Percentiles rank a stretch among this genome's conserved stretches.
phyloP scores from a whole-genome alignment of 2,329 filamentous ascomycete genomes.

The Graphiopsis chlorocephala region DNA sequence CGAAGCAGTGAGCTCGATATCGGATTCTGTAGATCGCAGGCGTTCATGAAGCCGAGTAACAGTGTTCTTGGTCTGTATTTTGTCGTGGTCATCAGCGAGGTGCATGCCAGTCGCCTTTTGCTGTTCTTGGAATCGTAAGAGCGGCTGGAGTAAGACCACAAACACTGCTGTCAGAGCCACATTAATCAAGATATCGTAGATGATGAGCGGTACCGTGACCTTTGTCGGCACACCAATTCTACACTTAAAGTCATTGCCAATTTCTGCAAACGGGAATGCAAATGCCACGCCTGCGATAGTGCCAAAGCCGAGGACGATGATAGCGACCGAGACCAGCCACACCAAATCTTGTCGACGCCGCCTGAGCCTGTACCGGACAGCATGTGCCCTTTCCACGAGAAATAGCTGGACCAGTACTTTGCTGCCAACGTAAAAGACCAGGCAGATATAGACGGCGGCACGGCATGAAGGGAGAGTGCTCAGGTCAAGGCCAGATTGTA shows the following conservation, averaged over 20 bases:
- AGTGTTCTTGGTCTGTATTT: not conserved
- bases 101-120: not conserved
- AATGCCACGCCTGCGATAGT: conserved; percentile 24
- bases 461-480: conserved; percentile 30
- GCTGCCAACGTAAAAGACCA: conserved; percentile 37
- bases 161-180: conserved; percentile 40
- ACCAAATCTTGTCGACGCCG: conserved; percentile 34
- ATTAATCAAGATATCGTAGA: conserved; percentile 41
- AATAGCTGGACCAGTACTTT: conserved; percentile 41
- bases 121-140: conserved; percentile 27
- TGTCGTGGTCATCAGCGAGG: not conserved
- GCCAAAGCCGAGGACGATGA: conserved; percentile 21
- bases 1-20: not conserved
- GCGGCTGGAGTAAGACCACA: conserved; percentile 35
- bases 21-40: not conserved
- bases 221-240: conserved; percentile 40
- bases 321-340: conserved; percentile 34
- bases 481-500: conserved; percentile 35
- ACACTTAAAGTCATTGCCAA: conserved; percentile 37
- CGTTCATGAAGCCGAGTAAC: not conserved
- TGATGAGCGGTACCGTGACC: conserved; percentile 37
- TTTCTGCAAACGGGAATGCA: conserved; percentile 31
- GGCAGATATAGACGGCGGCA: conserved; percentile 37
- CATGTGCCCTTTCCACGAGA: conserved; percentile 42
- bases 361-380: conserved; percentile 35